Conservation (phyloP, 1,284 basidiomycete genomes). For the Rhodofomes roseus region DNA sequence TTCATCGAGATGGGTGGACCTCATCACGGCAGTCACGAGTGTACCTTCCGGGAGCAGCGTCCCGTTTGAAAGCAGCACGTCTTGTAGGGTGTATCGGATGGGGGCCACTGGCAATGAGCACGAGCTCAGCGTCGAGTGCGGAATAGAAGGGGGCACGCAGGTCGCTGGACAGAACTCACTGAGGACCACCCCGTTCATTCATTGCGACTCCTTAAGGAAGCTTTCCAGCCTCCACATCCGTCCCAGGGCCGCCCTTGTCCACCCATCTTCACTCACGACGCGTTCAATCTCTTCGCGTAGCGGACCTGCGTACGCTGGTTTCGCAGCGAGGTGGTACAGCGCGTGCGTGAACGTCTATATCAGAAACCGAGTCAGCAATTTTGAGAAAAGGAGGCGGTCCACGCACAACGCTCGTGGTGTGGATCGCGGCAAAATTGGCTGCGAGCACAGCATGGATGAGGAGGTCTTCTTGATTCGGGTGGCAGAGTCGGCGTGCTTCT, state of each 20-base stretch:
- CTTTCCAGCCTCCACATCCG: constrained; percentile 48
- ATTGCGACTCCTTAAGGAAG: constrained; percentile 43
- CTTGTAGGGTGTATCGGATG: constrained; percentile 25
- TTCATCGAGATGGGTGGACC: constrained; percentile 36
- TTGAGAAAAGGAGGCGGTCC: too few species aligned
- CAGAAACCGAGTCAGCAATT: too few species aligned
- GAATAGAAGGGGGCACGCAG: background rate
- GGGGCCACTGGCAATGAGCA: too few species aligned
- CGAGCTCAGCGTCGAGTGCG: too few species aligned
- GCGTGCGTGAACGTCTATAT: constrained; percentile 27
- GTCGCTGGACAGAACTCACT: background rate
- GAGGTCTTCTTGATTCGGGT: constrained; percentile 25
- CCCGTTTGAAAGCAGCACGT: constrained; percentile 39
- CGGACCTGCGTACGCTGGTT: constrained; percentile 17
- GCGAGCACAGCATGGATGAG: constrained; percentile 35
- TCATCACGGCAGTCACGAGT: constrained; percentile 36
- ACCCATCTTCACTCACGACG: constrained; percentile 20
- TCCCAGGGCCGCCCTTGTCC: constrained; percentile 39
- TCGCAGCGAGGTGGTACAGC: constrained; percentile 21
- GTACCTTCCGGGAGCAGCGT: constrained; percentile 39
- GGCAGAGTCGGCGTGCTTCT: constrained; percentile 29
- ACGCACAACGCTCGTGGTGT: constrained; percentile 32
- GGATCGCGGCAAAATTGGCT: constrained; percentile 41
- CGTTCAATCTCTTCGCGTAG: constrained; percentile 22
- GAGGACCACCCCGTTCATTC: constrained; percentile 29